Evolutionary conservation across 2,329 filamentous ascomycete genomes (phyloP), one percentile per base, ranked within the genome.

Genomic region (Monascus ruber): DNA sequence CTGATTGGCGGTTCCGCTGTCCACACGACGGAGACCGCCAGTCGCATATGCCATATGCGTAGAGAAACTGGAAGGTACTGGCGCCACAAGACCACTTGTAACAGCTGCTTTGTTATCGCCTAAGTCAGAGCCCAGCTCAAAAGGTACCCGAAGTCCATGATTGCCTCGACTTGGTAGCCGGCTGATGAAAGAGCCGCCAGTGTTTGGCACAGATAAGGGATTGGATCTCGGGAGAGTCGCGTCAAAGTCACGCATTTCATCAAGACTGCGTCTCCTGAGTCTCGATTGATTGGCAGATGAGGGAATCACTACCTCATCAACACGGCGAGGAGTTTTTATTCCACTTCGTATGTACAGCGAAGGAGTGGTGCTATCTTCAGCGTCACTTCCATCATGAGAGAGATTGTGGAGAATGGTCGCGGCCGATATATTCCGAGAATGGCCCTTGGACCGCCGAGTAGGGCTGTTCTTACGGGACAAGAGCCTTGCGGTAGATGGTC

Each of bases 401-500:
- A 87, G 87, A 28, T 84, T 87, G 63, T 83, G 94, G 1, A 94
- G 68, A 39, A 93, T 87, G 0, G 88, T 94, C 49, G 81, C 85
- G 17, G 79, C 83, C 0, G 88, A 94, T 4, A 82, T 59, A 8
- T 85, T 87, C 31, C 87, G 81, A 40, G 66, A 73, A 52, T 94
- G 87, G 4, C 58, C 47, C 46, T 54, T 53, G 50, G 54, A 63
- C 47, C 40, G 63, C 38, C 58, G 56, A 5, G 46, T 47, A 17
- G 60, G 60, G 42, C 58, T 53, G 49, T 58, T 56, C 46, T 51
- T 53, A 41, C 60, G 53, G 9, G 59, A 59, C 28, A 58, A 42
- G 10, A 61, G 41, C 42, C 48, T 72, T 65, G 47, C 66, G 66
- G 51, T 64, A 56, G 53, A 66, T 26, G 62, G 57, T 2, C 60